Evolutionary conservation across 192 early-diverging fungal genomes (phyloP), one percentile per base, ranked within the genome.

Genomic region (Coemansia sp.): DNA sequence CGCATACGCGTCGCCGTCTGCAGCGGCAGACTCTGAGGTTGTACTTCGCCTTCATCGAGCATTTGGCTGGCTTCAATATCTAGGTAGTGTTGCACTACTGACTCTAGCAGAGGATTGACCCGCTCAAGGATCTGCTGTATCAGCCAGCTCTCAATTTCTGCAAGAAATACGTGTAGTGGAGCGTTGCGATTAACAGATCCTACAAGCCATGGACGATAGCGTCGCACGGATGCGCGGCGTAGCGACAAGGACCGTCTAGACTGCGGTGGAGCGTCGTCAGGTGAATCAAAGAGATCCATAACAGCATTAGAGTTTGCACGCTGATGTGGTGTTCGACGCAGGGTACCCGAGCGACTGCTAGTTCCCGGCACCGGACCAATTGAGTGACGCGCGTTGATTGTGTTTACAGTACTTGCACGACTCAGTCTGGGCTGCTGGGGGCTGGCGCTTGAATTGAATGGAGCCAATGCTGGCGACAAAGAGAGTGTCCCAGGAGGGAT

Each of bases 101-200:
- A 30, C 27, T 78, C 76, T 8, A 78, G 52, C 54, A 78, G 24
- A n/a, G 76, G 76, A 25, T 72, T 78, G 41, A 73, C 55, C 15
- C 69, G 65, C 46, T 71, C 69, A 1, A 79, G 55, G 0, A 79
- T 41, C 62, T 79, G 76, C 55, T 79, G 69, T 11, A 79, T 79
- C 46, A 79, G 59, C 76, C 76, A 79, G 66, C 66, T 73, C 59
- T 79, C 76, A 4, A 64, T 62, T 5, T 73, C 69, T 0, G 76
- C 70, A 21, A 79, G 46, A 55, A 72, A 73, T 60, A 77, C 74
- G n/a, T 77, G 74, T 10, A 77, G 43, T 19, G 74, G 68, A 12
- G 74, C 60, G 38, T 59, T 71, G 24, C 74, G 60, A 57, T 67
- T 77, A 7, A 77, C 68, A 11, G 60, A 57, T 9, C 54, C 46